A percentile compares a stretch with the other conserved stretches of the same genome.
Evolutionary conservation across 768 basidiomycete genomes (phyloP).

Genomic region (Leccinum subgranulosum): DNA sequence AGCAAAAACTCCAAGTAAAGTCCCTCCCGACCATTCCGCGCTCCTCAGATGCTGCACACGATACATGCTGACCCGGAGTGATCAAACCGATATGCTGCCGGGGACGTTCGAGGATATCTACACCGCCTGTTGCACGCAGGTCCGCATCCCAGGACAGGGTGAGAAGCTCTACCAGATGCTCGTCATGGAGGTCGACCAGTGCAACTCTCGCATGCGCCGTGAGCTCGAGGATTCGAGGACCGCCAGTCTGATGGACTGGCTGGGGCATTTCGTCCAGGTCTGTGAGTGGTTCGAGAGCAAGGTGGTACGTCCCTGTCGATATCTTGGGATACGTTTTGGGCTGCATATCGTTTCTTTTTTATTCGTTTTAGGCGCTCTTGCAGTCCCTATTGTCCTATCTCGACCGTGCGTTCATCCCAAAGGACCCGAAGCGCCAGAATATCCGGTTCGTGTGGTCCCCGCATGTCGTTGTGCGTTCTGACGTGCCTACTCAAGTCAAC

Average conservation of each 20-base stretch:
- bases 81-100: conserved; percentile 32
- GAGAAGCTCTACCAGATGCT: conserved; percentile 57
- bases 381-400: conserved; percentile 66
- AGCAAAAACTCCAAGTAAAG: conserved; percentile 12
- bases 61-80: conserved; percentile 38
- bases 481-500: conserved; percentile 35
- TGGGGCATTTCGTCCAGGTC: conserved; percentile 49
- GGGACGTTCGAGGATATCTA: conserved; percentile 58
- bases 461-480: background rate
- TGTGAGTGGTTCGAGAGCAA: conserved; percentile 65
- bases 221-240: conserved; percentile 31
- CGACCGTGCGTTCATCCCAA: conserved; percentile 61
- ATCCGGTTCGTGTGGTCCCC: conserved; percentile 43
- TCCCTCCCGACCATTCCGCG: background rate
- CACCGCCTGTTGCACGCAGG: conserved; percentile 51
- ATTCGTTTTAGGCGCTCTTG: conserved; percentile 45
- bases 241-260: conserved; percentile 46
- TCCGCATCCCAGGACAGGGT: conserved; percentile 51
- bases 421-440: conserved; percentile 34
- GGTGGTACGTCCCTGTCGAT: conserved; percentile 45
- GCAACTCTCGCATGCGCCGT: conserved; percentile 39
- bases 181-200: conserved; percentile 58
- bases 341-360: background rate
- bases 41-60: conserved; percentile 38
- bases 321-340: background rate